Percentiles rank a stretch among this genome's conserved stretches.
phyloP scores from a whole-genome alignment of 345 rosid species.

The Citropsis articulata region DNA sequence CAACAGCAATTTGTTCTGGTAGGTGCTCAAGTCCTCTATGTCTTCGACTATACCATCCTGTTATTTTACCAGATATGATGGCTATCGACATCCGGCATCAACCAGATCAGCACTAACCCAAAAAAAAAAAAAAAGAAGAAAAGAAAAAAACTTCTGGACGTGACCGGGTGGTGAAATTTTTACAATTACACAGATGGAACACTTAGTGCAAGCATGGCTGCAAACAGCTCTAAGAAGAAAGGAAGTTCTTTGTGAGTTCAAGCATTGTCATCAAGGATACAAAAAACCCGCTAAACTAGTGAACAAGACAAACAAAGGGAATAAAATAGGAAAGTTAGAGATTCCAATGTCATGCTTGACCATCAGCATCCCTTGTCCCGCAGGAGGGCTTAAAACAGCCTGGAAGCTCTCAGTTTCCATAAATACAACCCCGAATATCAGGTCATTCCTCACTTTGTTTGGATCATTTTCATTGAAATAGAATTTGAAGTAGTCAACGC shows the following conservation, averaged over 20 bases:
- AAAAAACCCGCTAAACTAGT: background rate
- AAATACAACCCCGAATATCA: background rate
- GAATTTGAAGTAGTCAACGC: background rate
- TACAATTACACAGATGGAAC: background rate
- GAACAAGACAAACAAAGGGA: background rate
- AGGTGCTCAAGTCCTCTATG: background rate
- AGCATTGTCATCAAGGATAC: background rate
- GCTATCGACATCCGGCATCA: background rate
- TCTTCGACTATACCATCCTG: background rate
- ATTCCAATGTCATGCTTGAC: background rate
- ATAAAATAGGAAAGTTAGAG: background rate
- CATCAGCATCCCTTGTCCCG: background rate
- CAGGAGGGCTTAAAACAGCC: background rate
- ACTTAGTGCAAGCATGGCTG: background rate
- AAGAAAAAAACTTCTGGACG: background rate
- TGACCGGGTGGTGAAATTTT: background rate
- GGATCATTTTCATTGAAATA: background rate
- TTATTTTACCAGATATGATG: background rate
- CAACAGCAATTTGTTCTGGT: background rate
- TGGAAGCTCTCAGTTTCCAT: background rate
- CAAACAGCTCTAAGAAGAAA: background rate
- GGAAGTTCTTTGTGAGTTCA: background rate
- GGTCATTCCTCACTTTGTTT: background rate
- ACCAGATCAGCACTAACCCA: background rate
- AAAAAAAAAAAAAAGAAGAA: too few relatives aligned